Conservation (phyloP, 805 yeast species). For the Grigorovia transvaalensis region DNA sequence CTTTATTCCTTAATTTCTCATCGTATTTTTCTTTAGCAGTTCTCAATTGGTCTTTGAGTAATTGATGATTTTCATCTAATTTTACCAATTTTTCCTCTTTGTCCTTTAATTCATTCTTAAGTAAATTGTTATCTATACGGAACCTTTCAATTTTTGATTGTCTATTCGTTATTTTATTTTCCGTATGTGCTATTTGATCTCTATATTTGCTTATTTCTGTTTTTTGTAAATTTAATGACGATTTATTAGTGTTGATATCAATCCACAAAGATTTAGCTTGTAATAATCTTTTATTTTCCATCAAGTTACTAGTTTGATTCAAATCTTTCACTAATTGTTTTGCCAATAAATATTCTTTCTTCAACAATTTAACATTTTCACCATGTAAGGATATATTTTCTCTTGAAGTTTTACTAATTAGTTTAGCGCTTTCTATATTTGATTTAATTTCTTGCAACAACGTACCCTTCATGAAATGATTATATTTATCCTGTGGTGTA, state of each 20-base stretch:
- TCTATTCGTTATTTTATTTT: conserved; percentile 13
- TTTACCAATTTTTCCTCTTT: conserved; percentile 9
- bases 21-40: conserved; percentile 13
- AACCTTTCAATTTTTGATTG: conserved; percentile 23
- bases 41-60: conserved; percentile 10
- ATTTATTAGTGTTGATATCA: conserved; percentile 24
- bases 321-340: conserved; percentile 32
- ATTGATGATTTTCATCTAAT: conserved; percentile 13
- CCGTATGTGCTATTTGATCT: conserved; percentile 12
- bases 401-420: conserved; percentile 29
- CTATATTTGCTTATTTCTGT: conserved; percentile 10
- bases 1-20: conserved; percentile 14
- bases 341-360: conserved; percentile 35
- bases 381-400: conserved; percentile 32
- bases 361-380: conserved; percentile 31
- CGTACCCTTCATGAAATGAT: conserved; percentile 73
- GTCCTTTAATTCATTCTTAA: conserved; percentile 11
- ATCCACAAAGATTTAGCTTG: conserved; percentile 44
- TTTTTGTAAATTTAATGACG: conserved; percentile 12
- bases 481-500: conserved; percentile 60
- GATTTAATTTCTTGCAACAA: conserved; percentile 54
- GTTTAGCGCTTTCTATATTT: conserved; percentile 37
- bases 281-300: conserved; percentile 30
- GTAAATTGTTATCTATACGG: conserved; percentile 11
- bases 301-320: conserved; percentile 33